Evolutionary conservation across 2,329 filamentous ascomycete species (phyloP).

Genomic region (Cadophora sp.): DNA sequence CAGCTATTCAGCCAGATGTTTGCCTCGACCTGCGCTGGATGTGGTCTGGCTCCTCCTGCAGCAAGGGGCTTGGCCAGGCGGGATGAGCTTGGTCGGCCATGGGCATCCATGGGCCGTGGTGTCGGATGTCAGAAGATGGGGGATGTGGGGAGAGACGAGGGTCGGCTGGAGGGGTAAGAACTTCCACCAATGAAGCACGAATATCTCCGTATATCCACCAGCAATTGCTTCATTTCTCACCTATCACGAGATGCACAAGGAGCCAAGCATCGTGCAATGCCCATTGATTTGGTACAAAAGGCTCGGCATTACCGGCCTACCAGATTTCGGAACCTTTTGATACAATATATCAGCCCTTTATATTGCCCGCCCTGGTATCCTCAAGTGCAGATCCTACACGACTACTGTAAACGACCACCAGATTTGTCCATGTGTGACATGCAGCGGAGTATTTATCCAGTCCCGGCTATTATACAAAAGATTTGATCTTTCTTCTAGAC

Average conservation of each 20-base stretch:
- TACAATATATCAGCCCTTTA: background rate
- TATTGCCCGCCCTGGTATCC: background rate
- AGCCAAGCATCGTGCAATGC: slow-evolving; percentile 10
- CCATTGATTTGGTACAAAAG: slow-evolving; percentile 12
- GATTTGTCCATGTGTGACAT: background rate
- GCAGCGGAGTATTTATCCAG: slow-evolving; percentile 27
- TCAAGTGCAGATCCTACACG: background rate
- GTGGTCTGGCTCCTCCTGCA: background rate
- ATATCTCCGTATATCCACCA: background rate
- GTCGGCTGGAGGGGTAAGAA: slow-evolving; percentile 26
- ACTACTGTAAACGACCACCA: background rate
- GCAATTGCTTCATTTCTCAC: slow-evolving; percentile 7
- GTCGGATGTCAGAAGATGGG: slow-evolving; percentile 21
- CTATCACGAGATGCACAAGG: background rate
- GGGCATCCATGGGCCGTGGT: slow-evolving; percentile 12
- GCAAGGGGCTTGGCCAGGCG: slow-evolving; percentile 1
- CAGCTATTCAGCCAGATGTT: background rate
- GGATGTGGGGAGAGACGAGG: slow-evolving; percentile 27
- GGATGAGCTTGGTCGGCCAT: slow-evolving; percentile 11
- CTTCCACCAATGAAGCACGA: slow-evolving; percentile 31
- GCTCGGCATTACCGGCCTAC: slow-evolving; percentile 5
- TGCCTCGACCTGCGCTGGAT: background rate
- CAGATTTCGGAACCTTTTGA: background rate
- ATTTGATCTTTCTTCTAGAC: background rate
- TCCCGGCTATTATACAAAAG: slow-evolving; percentile 21